Evolutionary conservation across 2,329 filamentous ascomycete genomes (phyloP), one percentile per base, ranked within the genome.

Genomic region (Aaosphaeria arxii): DNA sequence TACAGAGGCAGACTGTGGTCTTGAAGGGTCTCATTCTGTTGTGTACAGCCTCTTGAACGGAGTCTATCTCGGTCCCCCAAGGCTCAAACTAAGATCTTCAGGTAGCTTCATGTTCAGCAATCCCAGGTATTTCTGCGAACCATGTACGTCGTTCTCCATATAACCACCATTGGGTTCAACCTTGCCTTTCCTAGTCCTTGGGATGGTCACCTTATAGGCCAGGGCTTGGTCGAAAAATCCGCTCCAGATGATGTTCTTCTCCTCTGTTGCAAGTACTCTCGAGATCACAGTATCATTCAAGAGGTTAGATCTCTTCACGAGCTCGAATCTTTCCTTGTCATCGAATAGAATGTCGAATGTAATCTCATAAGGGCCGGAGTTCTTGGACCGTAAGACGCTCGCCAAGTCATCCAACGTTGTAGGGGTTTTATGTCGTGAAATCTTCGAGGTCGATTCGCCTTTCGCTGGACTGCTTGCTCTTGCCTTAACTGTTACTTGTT

Each of bases 171-270:
- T 57, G 4, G 50, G 29, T 9, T 43, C 45, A 1, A 42, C 29
- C 38, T 55, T 56, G 3, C 56, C 56, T n/a, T 50, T 43, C 36
- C 49, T 42, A 39, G 56, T 35, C 17, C 58, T 40, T 4, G 58
- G 58, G 11, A 63, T 59, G 6, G 59, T 63, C 7, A 47, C 55
- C 39, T 63, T 63, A 35, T 51, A 63, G 11, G 57, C 58, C 5
- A 49, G 42, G 4, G 58, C 59, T 40, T 61, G 59, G 45, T 61
- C 55, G 45, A 57, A 63, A 47, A 57, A 63, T 7, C 55, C 54
- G 30, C 45, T 49, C 51, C 50, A 58, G 11, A 61, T 50, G 30
- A 63, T 51, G 5, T 59, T 49, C 2, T 58, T 52, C 43, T 55
- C 53, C 5, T 42, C 17, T 5, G 60, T 32, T 5, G 40, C 40